Conservation (phyloP, 2,329 filamentous ascomycete species). For the Aspergillus proliferans region DNA sequence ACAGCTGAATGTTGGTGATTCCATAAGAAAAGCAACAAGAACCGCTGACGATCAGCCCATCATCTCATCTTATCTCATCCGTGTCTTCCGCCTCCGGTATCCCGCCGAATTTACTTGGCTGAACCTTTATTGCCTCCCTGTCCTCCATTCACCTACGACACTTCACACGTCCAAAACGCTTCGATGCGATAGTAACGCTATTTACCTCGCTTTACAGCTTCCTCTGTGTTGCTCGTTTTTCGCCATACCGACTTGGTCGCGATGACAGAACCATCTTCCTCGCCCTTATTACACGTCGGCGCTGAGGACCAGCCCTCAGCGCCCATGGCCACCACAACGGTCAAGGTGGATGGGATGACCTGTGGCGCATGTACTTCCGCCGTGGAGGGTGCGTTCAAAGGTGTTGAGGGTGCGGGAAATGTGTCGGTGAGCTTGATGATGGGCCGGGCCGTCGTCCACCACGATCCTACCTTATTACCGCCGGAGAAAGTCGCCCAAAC, state of each 20-base stretch:
- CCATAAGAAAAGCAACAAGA: not conserved
- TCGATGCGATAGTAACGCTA: slow-evolving; percentile 13
- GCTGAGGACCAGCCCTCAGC: slow-evolving; percentile 28
- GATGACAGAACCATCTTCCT: slow-evolving; percentile 15
- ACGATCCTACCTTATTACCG: slow-evolving; percentile 69
- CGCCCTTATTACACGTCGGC: slow-evolving; percentile 13
- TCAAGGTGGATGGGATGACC: slow-evolving; percentile 79
- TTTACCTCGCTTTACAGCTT: slow-evolving; percentile 2
- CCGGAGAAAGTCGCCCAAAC: slow-evolving; percentile 73
- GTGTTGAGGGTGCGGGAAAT: slow-evolving; percentile 70
- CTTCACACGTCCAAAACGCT: not conserved
- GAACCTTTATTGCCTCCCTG: not conserved
- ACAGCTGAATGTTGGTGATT: too few species aligned
- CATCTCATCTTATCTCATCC: slow-evolving; percentile 1
- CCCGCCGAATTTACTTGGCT: not conserved
- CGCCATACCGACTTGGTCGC: slow-evolving; percentile 7
- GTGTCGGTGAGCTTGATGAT: slow-evolving; percentile 92
- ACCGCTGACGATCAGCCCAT: not conserved
- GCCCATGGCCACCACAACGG: slow-evolving; percentile 81
- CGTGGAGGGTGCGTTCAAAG: slow-evolving; percentile 86
- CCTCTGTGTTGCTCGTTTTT: slow-evolving; percentile 8
- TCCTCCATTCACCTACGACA: not conserved
- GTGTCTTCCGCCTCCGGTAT: not conserved
- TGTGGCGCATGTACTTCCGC: slow-evolving; percentile 94
- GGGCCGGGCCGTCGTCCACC: slow-evolving; percentile 89